phyloP scores from a whole-genome alignment of 768 basidiomycete species.

The Galerina marginata region DNA sequence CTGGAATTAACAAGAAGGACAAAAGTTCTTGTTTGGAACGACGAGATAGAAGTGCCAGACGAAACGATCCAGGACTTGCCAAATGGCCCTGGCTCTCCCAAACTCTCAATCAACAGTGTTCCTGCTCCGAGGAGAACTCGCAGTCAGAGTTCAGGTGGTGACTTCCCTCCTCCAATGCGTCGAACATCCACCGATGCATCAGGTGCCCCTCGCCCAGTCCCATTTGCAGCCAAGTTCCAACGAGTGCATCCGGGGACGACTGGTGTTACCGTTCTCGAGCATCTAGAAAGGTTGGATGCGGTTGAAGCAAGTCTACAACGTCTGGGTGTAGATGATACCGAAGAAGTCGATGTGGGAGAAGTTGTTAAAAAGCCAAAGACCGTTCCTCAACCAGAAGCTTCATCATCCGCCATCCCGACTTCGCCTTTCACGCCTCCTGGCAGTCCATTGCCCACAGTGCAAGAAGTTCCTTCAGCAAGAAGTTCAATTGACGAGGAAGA shows the following conservation, averaged over 20 bases:
- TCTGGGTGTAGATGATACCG: constrained; percentile 63
- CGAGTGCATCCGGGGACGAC: constrained; percentile 86
- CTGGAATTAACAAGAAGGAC: constrained; percentile 86
- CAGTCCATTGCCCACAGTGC: constrained; percentile 64
- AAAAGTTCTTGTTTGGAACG: constrained; percentile 85
- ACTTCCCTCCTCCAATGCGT: constrained; percentile 77
- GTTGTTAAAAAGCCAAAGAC: constrained; percentile 16
- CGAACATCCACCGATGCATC: constrained; percentile 66
- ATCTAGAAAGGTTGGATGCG: constrained; percentile 83
- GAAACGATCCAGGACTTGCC: constrained; percentile 48
- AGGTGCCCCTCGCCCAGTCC: constrained; percentile 75
- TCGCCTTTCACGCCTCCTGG: constrained; percentile 63
- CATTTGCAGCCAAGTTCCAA: constrained; percentile 84
- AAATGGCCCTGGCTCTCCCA: constrained; percentile 56
- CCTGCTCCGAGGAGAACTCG: constrained; percentile 58
- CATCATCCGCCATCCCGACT: constrained; percentile 36
- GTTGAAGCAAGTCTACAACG: constrained; percentile 81
- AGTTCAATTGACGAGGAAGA: constrained; percentile 73
- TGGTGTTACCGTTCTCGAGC: constrained; percentile 84
- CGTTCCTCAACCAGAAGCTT: constrained; percentile 24
- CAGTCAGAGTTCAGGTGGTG: constrained; percentile 67
- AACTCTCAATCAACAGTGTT: constrained; percentile 64
- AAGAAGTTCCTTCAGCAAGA: constrained; percentile 56
- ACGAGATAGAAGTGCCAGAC: constrained; percentile 76
- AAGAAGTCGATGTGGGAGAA: constrained; percentile 70